Base-by-base conservation (phyloP, 2,329 filamentous ascomycete genomes). In the Ophiostoma piceae region DNA sequence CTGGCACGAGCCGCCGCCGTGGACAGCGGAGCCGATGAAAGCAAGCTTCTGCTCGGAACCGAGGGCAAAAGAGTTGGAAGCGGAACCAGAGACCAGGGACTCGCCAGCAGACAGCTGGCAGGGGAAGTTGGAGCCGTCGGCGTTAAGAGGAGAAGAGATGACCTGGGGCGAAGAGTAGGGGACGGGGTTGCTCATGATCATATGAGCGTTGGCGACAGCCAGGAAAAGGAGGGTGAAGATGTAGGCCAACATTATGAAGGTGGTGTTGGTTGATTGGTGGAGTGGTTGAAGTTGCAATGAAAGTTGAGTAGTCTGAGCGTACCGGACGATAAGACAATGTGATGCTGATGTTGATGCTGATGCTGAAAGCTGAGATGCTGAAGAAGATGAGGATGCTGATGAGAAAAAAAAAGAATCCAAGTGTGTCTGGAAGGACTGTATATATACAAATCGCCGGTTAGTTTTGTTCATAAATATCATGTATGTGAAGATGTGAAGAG, bases 1-100 rank as follows among this genome's bases (percentile, higher is more conserved):
- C 76, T 99, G 95, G 81, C 95, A 98, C 0, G 92, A 96, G 0
- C 95, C 95, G 69, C 95, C 95, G 22, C 94, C 94, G 74, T 99
- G 95, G 0, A 89, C 87, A 2, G 93, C 94, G 67, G 84, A 81
- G 47, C 93, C 94, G 0, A 80, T 80, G 79, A 97, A 92, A 0
- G 80, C 78, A 1, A 97, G 83, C 0, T 81, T 77, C 75, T 90
- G 86, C 0, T 78, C 73, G 6, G 85, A 84, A 3, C 92, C 92
- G 16, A 90, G 83, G 0, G 84, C 80, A 79, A 90, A 91, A 0
- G 81, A 77, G 74, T 92, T 92, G 75, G 79, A 80, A 1, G 76
- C 77, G 6, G 79, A 80, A 0, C 82, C 79, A 1, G 82, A 80
- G 0, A 83, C 80, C 5, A 85, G 84, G 66, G 79, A 84, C 60